Evolutionary conservation across 352 stramenopile species (phyloP).

Genomic region (Pythium vanterpoolii): DNA sequence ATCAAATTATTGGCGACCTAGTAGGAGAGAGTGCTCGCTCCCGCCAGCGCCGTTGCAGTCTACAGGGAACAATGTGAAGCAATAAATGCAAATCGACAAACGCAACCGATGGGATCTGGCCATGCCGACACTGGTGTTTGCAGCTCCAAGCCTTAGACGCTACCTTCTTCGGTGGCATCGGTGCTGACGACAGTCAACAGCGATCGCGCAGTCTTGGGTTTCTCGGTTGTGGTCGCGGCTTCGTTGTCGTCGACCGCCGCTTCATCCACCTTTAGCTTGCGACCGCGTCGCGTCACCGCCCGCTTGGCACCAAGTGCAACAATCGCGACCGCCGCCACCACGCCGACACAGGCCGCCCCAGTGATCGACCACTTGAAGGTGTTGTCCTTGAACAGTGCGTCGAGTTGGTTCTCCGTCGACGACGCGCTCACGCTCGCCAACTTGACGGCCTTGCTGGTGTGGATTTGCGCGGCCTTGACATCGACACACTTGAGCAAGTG

Average conservation of each 20-base stretch:
- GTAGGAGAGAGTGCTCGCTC: background rate
- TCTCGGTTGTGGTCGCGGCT: background rate
- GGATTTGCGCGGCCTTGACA: background rate
- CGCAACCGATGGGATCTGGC: background rate
- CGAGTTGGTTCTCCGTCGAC: background rate
- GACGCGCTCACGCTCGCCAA: background rate
- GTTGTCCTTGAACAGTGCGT: conserved; percentile 10
- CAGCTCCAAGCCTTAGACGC: background rate
- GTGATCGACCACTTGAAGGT: conserved; percentile 18
- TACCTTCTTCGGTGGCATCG: background rate
- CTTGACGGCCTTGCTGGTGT: background rate
- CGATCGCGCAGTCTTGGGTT: background rate
- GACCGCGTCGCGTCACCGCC: background rate
- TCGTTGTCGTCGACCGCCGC: background rate
- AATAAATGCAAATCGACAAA: background rate
- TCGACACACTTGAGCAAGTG: background rate
- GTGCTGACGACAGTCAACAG: background rate
- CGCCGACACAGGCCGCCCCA: conserved; percentile 17
- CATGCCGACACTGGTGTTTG: background rate
- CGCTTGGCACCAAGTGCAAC: conserved; percentile 29
- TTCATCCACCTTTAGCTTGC: conserved; percentile 1
- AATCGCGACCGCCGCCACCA: conserved; percentile 25
- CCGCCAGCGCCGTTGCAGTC: conserved; percentile 5
- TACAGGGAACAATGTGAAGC: conserved; percentile 7
- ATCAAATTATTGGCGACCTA: conserved; percentile 7